Percentiles rank a stretch among this genome's conserved stretches.
Evolutionary conservation across 2,329 filamentous ascomycete genomes (phyloP).

Genomic region (Didymella keratinophila): DNA sequence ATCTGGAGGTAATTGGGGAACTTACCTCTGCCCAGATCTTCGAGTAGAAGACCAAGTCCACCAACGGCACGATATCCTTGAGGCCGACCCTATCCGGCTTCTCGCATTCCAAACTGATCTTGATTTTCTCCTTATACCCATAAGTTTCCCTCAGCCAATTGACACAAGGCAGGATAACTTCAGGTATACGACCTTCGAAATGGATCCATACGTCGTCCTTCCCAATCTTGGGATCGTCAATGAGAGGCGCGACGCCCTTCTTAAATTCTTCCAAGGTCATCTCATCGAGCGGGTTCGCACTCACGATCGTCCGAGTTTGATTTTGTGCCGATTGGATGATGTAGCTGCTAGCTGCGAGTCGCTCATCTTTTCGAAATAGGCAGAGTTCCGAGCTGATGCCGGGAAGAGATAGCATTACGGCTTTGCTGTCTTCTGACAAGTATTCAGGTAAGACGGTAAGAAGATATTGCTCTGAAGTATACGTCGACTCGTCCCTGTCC

Average conservation of each 20-base stretch:
- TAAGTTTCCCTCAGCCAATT: constrained; percentile 57
- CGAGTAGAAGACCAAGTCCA: constrained; percentile 78
- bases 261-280: constrained; percentile 71
- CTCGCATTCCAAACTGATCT: constrained; percentile 75
- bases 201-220: constrained; percentile 66
- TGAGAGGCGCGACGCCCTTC: constrained; percentile 53
- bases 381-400: constrained; percentile 43
- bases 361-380: constrained; percentile 55
- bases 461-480: constrained; percentile 44
- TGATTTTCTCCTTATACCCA: constrained; percentile 52
- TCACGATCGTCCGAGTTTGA: constrained; percentile 73
- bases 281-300: constrained; percentile 71
- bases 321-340: constrained; percentile 68
- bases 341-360: constrained; percentile 71
- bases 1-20: neutral
- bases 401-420: constrained; percentile 64
- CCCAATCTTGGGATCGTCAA: neutral
- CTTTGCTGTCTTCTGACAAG: constrained; percentile 59
- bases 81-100: constrained; percentile 71
- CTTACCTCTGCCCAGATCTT: constrained; percentile 69
- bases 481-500: neutral
- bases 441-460: constrained; percentile 62
- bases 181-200: constrained; percentile 75
- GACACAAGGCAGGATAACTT: constrained; percentile 68
- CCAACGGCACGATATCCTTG: constrained; percentile 65